Conservation (phyloP, 805 yeast species). For the Ogataea nitratoaversa region DNA sequence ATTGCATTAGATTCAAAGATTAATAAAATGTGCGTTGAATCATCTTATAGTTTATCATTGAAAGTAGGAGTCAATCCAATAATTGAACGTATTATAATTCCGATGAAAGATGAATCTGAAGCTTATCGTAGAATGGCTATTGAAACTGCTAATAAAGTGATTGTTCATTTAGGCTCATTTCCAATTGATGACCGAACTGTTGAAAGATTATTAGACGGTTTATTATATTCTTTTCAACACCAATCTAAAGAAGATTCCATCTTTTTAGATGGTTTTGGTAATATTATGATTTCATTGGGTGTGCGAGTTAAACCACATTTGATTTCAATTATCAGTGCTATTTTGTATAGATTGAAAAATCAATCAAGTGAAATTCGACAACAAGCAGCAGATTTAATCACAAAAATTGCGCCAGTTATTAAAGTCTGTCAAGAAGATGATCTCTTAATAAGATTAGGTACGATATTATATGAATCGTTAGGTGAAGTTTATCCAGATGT, state of each 20-base stretch:
- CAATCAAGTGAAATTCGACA: slow-evolving; percentile 70
- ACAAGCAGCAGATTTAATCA: slow-evolving; percentile 77
- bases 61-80: slow-evolving; percentile 63
- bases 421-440: slow-evolving; percentile 60
- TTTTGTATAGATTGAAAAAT: slow-evolving; percentile 69
- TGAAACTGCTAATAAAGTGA: slow-evolving; percentile 58
- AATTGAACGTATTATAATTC: slow-evolving; percentile 51
- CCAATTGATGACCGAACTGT: slow-evolving; percentile 58
- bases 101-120: slow-evolving; percentile 79
- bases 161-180: slow-evolving; percentile 45
- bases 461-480: slow-evolving; percentile 79
- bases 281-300: slow-evolving; percentile 60
- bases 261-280: slow-evolving; percentile 59
- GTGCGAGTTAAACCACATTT: slow-evolving; percentile 65
- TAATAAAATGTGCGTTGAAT: slow-evolving; percentile 59
- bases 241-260: slow-evolving; percentile 53
- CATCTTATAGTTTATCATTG: slow-evolving; percentile 63
- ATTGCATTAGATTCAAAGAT: slow-evolving; percentile 64
- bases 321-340: slow-evolving; percentile 64
- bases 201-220: slow-evolving; percentile 73
- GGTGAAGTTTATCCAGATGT: slow-evolving; percentile 97
- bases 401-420: slow-evolving; percentile 62
- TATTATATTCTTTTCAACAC: slow-evolving; percentile 76
- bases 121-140: slow-evolving; percentile 74
- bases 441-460: slow-evolving; percentile 61